A percentile compares a stretch with the other conserved stretches of the same genome.
phyloP scores from a whole-genome alignment of 1,139 yeast genomes.

The Saccharomyces pastorianus region DNA sequence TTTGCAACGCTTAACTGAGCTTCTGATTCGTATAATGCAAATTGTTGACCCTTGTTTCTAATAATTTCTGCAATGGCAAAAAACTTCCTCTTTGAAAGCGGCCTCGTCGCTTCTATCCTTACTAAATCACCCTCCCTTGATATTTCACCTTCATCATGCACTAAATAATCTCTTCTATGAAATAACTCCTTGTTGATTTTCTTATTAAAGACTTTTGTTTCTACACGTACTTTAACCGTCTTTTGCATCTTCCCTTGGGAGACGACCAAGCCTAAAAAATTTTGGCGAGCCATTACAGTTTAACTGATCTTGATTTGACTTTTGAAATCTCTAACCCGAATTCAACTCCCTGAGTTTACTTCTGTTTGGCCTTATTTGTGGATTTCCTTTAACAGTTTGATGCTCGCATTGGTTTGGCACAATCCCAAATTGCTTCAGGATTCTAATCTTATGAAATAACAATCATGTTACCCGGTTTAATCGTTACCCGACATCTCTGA shows the following conservation, averaged over 20 bases:
- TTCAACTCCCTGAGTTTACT: neutral
- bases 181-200: slow-evolving; percentile 68
- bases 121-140: slow-evolving; percentile 95
- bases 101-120: slow-evolving; percentile 84
- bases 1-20: slow-evolving; percentile 57
- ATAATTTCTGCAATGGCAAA: slow-evolving; percentile 94
- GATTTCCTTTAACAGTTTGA: neutral
- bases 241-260: slow-evolving; percentile 95
- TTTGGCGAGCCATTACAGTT: slow-evolving; percentile 68
- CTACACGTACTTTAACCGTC: slow-evolving; percentile 89
- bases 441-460: neutral
- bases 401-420: neutral
- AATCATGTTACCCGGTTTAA: neutral
- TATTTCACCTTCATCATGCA: slow-evolving; percentile 86
- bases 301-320: neutral
- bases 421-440: neutral
- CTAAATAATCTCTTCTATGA: slow-evolving; percentile 75
- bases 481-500: neutral
- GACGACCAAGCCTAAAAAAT: slow-evolving; percentile 83
- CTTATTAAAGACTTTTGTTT: slow-evolving; percentile 58
- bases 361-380: neutral
- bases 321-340: neutral
- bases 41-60: slow-evolving; percentile 83
- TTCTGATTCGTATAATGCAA: slow-evolving; percentile 67
- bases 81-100: slow-evolving; percentile 69